These are phyloP conservation scores for Penicillium coprophilum DNA, from an alignment of 495 filamentous ascomycete genomes.

Conservation along the genomic window DNA sequence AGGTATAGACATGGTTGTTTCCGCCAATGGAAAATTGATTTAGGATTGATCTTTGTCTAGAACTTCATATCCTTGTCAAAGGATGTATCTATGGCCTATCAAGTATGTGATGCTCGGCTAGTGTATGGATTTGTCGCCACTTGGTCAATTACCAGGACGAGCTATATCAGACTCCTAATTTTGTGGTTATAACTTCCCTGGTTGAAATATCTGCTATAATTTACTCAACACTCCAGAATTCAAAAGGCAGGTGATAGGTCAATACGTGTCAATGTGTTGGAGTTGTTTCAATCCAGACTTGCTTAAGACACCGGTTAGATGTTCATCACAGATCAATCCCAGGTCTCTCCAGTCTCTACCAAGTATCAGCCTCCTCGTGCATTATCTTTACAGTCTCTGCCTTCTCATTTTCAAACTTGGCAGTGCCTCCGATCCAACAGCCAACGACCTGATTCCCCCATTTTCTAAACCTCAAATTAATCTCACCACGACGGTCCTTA, in stretches of 20 bases:
- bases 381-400: not conserved
- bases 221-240: not conserved
- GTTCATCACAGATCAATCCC: not conserved
- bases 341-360: not conserved
- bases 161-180: not conserved
- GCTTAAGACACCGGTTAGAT: not conserved
- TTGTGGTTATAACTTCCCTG: not conserved
- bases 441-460: slow-evolving; percentile 7
- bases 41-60: not conserved
- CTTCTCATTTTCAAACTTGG: not conserved
- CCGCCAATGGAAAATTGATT: not conserved
- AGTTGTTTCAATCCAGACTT: not conserved
- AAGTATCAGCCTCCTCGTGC: not conserved
- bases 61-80: not conserved
- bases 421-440: slow-evolving; percentile 14
- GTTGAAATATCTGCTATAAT: not conserved
- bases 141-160: not conserved
- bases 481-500: slow-evolving; percentile 13
- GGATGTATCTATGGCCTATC: not conserved
- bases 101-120: not conserved
- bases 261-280: not conserved
- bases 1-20: not conserved
- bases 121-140: not conserved
- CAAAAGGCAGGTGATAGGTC: not conserved
- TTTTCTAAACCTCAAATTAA: slow-evolving; percentile 7